Conservation (phyloP, 1,284 basidiomycete species). For the Microbotryomycetes sp. region DNA sequence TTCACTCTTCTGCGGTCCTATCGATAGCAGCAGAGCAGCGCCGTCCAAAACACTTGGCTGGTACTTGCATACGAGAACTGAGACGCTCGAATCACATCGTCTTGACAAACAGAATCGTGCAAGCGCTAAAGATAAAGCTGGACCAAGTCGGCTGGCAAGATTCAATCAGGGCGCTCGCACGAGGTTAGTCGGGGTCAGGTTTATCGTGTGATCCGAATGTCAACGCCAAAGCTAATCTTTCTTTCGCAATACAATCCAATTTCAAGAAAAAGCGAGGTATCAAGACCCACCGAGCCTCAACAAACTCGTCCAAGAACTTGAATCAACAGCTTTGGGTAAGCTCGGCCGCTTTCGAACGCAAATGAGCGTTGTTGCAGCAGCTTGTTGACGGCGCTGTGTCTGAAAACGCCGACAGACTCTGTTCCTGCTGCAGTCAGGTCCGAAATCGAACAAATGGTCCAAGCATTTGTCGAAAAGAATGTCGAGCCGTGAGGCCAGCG, state of each 20-base stretch:
- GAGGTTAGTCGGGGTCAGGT: slow-evolving; percentile 8
- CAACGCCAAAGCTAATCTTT: neutral
- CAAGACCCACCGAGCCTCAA: slow-evolving; percentile 21
- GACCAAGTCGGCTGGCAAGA: slow-evolving; percentile 17
- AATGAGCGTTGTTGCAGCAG: too few species aligned
- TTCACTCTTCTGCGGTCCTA: too few species aligned
- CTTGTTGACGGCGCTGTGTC: too few species aligned
- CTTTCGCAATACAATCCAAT: neutral
- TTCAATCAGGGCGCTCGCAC: slow-evolving; percentile 11
- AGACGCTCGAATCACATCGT: too few species aligned
- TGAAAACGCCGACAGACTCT: slow-evolving; percentile 10
- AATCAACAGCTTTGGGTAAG: slow-evolving; percentile 17
- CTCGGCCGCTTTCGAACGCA: too few species aligned
- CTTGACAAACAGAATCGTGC: slow-evolving; percentile 14
- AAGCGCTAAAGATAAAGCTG: slow-evolving; percentile 6
- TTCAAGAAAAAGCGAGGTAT: slow-evolving; percentile 12
- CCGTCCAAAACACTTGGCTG: too few species aligned
- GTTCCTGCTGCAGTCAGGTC: slow-evolving; percentile 12
- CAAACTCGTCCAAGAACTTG: slow-evolving; percentile 8
- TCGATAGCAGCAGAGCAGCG: too few species aligned
- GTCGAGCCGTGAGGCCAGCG: slow-evolving; percentile 8
- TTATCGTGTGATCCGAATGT: neutral
- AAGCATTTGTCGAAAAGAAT: slow-evolving; percentile 28
- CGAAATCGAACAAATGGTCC: slow-evolving; percentile 23
- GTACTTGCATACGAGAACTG: too few species aligned